Evolutionary conservation across 139 green algal genomes (phyloP).

Genomic region (Asterochloris sp.): DNA sequence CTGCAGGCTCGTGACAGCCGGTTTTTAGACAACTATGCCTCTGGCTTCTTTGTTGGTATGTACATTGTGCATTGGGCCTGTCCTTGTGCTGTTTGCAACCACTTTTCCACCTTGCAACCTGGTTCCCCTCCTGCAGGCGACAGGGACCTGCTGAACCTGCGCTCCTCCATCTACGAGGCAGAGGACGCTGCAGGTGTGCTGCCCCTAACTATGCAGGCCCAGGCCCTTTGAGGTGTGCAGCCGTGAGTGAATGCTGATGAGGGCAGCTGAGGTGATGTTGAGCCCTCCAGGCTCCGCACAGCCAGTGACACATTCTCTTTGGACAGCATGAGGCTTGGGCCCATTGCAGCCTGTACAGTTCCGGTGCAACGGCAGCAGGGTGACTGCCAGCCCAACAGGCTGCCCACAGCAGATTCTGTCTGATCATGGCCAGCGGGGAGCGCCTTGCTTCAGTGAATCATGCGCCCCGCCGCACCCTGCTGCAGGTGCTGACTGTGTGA

Average conservation of each 20-base stretch:
- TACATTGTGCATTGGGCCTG: neutral
- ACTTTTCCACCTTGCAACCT: neutral
- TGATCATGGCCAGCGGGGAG: neutral
- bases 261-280: neutral
- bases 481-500: slow-evolving; percentile 10
- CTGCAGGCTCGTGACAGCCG: slow-evolving; percentile 54
- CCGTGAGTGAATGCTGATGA: neutral
- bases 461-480: neutral
- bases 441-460: neutral
- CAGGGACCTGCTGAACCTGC: slow-evolving; percentile 63
- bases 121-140: slow-evolving; percentile 62
- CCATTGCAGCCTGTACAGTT: neutral
- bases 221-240: neutral
- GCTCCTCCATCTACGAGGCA: slow-evolving; percentile 74
- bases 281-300: neutral
- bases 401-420: neutral
- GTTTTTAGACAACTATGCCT: slow-evolving; percentile 72
- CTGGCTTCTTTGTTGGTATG: slow-evolving; percentile 81
- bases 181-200: slow-evolving; percentile 54
- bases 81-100: neutral
- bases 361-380: neutral
- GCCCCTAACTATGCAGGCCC: neutral
- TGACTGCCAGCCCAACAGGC: neutral
- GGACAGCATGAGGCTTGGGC: neutral
- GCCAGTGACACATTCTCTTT: neutral